A percentile compares a stretch with the other conserved stretches of the same genome.
phyloP scores from a whole-genome alignment of 768 basidiomycete genomes.

The Tulasnella sp. region DNA sequence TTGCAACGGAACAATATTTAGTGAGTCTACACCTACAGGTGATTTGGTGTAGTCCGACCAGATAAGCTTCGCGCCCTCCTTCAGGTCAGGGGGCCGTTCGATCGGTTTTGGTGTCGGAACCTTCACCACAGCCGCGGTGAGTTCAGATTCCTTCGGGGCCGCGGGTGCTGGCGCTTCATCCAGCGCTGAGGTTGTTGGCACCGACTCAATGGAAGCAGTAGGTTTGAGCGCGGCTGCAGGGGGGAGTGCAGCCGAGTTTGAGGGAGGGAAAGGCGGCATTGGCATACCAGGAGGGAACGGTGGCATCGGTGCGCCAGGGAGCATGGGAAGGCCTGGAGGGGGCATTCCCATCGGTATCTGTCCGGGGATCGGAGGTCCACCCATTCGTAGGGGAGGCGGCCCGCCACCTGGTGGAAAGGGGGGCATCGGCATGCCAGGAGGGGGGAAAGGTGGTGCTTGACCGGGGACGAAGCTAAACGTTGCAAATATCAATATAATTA shows the following conservation, averaged over 20 bases:
- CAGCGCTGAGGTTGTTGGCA: conserved; percentile 19
- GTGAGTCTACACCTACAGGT: too few species aligned
- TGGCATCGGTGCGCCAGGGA: conserved; percentile 16
- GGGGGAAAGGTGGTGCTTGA: conserved; percentile 23
- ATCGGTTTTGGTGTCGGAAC: conserved; percentile 43
- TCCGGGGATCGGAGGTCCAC: conserved; percentile 22
- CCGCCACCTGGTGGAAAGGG: conserved; percentile 23
- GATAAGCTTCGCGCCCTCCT: conserved; percentile 64
- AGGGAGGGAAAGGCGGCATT: conserved; percentile 1
- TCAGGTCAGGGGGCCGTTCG: conserved; percentile 62
- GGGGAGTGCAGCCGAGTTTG: conserved; percentile 11
- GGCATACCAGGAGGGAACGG: conserved; percentile 11
- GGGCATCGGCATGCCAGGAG: conserved; percentile 23
- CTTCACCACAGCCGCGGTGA: conserved; percentile 12
- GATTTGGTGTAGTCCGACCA: conserved; percentile 68
- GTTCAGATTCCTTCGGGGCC: not conserved
- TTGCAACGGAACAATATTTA: too few species aligned
- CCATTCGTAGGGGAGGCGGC: conserved; percentile 21
- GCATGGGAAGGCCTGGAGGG: conserved; percentile 15
- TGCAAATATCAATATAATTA: not conserved
- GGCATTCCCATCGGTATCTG: not conserved
- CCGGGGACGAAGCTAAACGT: conserved; percentile 25
- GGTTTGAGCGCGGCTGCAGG: not conserved
- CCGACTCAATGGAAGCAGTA: conserved; percentile 21
- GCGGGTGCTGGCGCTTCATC: conserved; percentile 15